Base-by-base conservation (phyloP, 75 land plant genomes). In the Pinus taeda region DNA sequence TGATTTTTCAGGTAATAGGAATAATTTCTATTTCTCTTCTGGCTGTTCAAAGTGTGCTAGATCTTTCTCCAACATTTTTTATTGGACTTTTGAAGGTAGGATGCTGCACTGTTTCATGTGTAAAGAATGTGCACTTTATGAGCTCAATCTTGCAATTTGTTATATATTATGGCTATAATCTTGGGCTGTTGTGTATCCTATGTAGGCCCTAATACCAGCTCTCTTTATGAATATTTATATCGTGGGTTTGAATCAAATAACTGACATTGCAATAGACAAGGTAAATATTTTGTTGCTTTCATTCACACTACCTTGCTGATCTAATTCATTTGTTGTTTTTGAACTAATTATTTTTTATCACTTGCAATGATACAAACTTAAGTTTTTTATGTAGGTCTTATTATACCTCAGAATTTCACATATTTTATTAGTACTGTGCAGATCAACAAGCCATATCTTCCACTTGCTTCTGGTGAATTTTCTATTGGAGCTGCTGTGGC, bases 401-500 rank as follows among this genome's bases (percentile, higher is more conserved):
- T 20, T 75, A 15, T 49, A 42, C 79, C 42, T 63, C 53, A 30
- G 58, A 49, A 7, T 59, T 78, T 26, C 69, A 57, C 57, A 6
- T 85, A 71, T 79, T 73, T 83, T 67, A 21, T 37, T 22, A 53
- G 59, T 65, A 29, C 18, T 33, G 82, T 83, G 60, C 93, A 95
- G 98, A 84, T 97, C n/a, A 97, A 97, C 78, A 97, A 97, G 79
- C 99, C 99, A 61, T 81, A 88, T 84, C 95, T 97, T 76, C 99
- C 99, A 29, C 83, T 97, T 73, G 99, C 99, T 58, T 97, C 99
- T 71, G 99, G 99, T 60, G 99, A 97, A 84, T 97, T 82, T 80
- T 90, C 99, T 39, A 29, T 85, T 21, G 71, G 70, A 45, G 95
- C 93, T 78, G 99, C 92, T 11, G 71, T 88, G 8, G 57, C 80